A percentile compares a stretch with the other conserved stretches of the same genome.
These are phyloP conservation scores for Forsythia suspensa DNA, from an alignment of 257 asterid species.

Conservation along the genomic window DNA sequence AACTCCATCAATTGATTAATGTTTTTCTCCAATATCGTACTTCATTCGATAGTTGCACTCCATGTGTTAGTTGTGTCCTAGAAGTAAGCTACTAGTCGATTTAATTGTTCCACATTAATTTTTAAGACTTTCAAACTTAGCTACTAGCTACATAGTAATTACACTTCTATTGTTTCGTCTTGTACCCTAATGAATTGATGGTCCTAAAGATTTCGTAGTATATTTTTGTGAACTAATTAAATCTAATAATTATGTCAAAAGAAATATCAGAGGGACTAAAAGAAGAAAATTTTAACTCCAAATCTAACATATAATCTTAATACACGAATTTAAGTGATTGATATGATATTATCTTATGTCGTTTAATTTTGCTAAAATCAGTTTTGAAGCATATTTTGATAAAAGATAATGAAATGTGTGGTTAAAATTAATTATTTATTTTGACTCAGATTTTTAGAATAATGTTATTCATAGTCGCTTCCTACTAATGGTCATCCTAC, in stretches of 20 bases:
- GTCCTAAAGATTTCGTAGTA: neutral
- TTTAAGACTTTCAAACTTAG: neutral
- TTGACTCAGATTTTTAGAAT: too few species aligned
- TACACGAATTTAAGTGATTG: neutral
- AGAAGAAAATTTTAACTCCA: neutral
- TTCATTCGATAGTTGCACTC: neutral
- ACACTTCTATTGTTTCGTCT: too few species aligned
- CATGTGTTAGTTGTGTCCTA: neutral
- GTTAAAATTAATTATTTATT: too few species aligned
- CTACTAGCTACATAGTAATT: neutral
- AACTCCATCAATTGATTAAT: neutral
- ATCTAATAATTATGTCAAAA: neutral
- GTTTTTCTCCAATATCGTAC: neutral
- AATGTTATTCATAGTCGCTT: too few species aligned
- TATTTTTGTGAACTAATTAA: too few species aligned
- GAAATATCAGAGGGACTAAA: neutral
- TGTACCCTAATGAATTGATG: too few species aligned
- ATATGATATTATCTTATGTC: neutral
- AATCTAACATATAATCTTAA: neutral
- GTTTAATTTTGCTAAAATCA: too few species aligned
- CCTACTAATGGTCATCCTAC: too few species aligned
- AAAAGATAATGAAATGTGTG: too few species aligned
- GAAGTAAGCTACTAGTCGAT: too few species aligned
- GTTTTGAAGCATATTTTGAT: too few species aligned
- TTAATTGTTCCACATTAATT: neutral